phyloP scores from a whole-genome alignment of 108 stramenopile genomes.

The Cyclotella cryptica region DNA sequence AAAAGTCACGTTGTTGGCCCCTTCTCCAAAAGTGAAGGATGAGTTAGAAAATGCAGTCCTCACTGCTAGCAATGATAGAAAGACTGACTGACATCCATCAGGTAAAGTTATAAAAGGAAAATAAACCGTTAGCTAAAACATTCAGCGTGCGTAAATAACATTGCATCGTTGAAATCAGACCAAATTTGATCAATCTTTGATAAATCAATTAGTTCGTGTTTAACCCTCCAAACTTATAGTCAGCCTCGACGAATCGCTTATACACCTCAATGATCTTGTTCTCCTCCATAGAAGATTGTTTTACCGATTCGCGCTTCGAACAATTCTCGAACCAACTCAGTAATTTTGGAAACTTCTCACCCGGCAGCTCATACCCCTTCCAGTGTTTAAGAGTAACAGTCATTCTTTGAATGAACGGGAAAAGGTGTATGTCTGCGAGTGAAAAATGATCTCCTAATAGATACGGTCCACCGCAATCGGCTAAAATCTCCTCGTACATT shows the following conservation, averaged over 20 bases:
- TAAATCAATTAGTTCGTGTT: conserved; percentile 32
- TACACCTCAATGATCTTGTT: conserved; percentile 54
- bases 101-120: not conserved
- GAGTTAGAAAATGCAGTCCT: conserved; percentile 61
- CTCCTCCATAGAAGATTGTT: conserved; percentile 40
- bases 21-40: conserved; percentile 43
- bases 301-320: conserved; percentile 51
- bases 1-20: conserved; percentile 62
- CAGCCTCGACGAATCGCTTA: conserved; percentile 36
- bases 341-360: conserved; percentile 48
- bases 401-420: conserved; percentile 57
- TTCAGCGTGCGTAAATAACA: not conserved
- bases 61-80: conserved; percentile 50
- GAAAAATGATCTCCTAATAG: conserved; percentile 51
- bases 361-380: conserved; percentile 52
- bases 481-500: conserved; percentile 34
- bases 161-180: no score
- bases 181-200: no score
- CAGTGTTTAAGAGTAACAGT: conserved; percentile 46
- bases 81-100: conserved; percentile 38
- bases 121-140: not conserved
- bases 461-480: conserved; percentile 41
- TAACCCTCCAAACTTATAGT: conserved; percentile 55
- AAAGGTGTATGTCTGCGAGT: conserved; percentile 53
- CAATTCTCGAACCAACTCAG: conserved; percentile 47